These are phyloP conservation scores for Talaromyces funiculosus DNA, from an alignment of 2,329 filamentous ascomycete genomes.

Conservation along the genomic window DNA sequence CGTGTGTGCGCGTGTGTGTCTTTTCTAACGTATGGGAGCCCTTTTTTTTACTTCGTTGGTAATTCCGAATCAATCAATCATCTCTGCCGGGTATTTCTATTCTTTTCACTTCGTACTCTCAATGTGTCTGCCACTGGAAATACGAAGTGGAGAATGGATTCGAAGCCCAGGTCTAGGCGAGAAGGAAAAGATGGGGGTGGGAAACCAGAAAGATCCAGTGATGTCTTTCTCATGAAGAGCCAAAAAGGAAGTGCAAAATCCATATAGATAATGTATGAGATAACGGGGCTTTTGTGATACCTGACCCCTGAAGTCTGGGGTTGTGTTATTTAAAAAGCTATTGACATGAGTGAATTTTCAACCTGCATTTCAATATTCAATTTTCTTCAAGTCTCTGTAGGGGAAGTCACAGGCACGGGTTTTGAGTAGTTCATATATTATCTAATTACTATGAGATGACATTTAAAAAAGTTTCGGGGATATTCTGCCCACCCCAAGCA, in stretches of 20 bases:
- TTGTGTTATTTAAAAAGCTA: background rate
- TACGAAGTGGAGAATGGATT: background rate
- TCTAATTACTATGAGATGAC: background rate
- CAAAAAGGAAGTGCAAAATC: conserved; percentile 2
- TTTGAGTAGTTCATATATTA: too few species aligned
- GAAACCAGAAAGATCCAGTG: background rate
- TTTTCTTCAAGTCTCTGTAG: background rate
- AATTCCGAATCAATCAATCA: conserved; percentile 15
- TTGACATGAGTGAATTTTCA: background rate
- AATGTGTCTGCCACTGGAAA: background rate
- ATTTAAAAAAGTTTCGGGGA: conserved; percentile 25
- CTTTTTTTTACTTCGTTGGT: conserved; percentile 15
- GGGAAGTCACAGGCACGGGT: background rate
- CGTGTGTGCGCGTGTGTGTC: conserved; percentile 2
- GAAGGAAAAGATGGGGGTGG: conserved; percentile 2
- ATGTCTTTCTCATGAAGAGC: background rate
- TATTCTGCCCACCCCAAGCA: conserved; percentile 81
- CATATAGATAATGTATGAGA: conserved; percentile 1
- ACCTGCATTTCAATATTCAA: background rate
- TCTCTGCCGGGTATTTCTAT: conserved; percentile 12
- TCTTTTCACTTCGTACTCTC: conserved; percentile 1
- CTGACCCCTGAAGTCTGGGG: background rate
- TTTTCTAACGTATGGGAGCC: conserved; percentile 20
- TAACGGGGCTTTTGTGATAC: background rate
- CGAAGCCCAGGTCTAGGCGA: conserved; percentile 8